Base-by-base conservation (phyloP, 2,329 filamentous ascomycete genomes). In the Phialocephala sp. region DNA sequence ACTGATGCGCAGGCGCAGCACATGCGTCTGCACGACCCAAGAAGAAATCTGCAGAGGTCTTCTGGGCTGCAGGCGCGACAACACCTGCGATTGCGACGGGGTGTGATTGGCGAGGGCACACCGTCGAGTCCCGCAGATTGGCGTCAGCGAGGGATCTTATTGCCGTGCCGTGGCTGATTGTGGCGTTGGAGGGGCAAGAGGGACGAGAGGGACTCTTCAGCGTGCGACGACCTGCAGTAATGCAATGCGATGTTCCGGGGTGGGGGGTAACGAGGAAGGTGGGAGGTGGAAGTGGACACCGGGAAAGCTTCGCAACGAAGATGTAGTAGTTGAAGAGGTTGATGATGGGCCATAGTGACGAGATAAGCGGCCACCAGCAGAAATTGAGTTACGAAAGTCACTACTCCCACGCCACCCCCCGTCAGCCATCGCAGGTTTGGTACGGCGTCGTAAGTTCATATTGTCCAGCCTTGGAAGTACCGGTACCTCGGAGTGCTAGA, bases 171-270 rank as follows among this genome's bases (percentile, higher is more conserved):
- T 50, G 45, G 45, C 45, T 50, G 22, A 2, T 54, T 54, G 50
- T 54, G 50, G 50, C 50, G 27, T 5, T 54, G 24, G 50, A 54
- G 50, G 50, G 45, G 45, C 45, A 50, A 50, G n/a, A 20, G 14
- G 37, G 27, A n/a, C n/a, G n/a, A n/a, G n/a, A 32, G 27, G 27
- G 27, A 32, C 27, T 32, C 27, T 32, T 32, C 27, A 32, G 27
- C 27, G 27, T 32, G 27, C 43, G n/a, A 45, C 43, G n/a, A 45
- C n/a, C n/a, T 50, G 45, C 45, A 50, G 45, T n/a, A 41, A 41
- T 41, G 37, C 37, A 41, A 50, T 50, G 50, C 50, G 27, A 54
- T 54, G 27, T 54, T 54, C 50, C 24, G 50, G 12, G 50, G 22
- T 27, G 50, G 50, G 47, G 15, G 50, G 50, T 12, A 18, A 52